Percentiles rank a stretch among this genome's conserved stretches.
Evolutionary conservation across 768 basidiomycete species (phyloP).

Genomic region (Boletus sp.): DNA sequence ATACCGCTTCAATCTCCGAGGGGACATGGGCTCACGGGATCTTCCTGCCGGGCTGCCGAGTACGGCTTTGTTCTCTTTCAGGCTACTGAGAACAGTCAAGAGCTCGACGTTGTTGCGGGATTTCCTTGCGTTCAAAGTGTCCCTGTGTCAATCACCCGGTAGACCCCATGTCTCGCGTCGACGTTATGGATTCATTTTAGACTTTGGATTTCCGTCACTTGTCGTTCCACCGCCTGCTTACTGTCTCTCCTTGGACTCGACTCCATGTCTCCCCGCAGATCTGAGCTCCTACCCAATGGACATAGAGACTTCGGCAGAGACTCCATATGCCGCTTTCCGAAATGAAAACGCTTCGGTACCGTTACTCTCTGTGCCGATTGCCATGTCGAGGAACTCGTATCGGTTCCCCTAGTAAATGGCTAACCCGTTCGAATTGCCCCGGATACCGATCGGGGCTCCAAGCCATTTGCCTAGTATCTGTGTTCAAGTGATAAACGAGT

Average conservation of each 20-base stretch:
- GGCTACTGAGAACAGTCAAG: not conserved
- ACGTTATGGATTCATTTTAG: not conserved
- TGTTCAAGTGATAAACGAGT: not conserved
- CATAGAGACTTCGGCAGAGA: slow-evolving; percentile 1
- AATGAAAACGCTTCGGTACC: slow-evolving; percentile 15
- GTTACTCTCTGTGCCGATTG: not conserved
- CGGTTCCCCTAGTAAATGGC: not conserved
- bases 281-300: not conserved
- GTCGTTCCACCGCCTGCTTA: not conserved
- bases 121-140: not conserved
- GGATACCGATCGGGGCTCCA: not conserved
- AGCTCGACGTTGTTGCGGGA: not conserved
- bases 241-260: not conserved
- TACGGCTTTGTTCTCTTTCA: slow-evolving; percentile 9
- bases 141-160: not conserved
- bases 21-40: slow-evolving; percentile 12
- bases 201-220: not conserved
- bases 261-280: no score
- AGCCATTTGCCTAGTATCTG: not conserved
- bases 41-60: slow-evolving; percentile 22
- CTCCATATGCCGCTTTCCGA: slow-evolving; percentile 3
- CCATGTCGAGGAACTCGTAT: not conserved
- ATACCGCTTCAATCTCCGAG: slow-evolving; percentile 25
- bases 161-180: not conserved
- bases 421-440: not conserved